phyloP scores from a whole-genome alignment of 352 stramenopile genomes.

The Plasmopara viticola region DNA sequence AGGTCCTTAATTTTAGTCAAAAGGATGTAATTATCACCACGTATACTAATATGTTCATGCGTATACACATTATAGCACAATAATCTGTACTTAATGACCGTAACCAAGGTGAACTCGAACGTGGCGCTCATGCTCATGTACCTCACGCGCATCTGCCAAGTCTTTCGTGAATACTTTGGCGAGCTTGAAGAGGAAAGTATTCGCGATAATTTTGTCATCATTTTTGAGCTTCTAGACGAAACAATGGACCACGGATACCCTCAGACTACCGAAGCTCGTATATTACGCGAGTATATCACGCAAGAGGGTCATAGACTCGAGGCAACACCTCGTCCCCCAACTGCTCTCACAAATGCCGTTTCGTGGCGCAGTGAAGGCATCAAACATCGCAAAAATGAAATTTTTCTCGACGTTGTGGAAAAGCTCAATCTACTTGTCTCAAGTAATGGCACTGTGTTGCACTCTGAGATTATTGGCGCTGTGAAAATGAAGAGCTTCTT shows the following conservation, averaged over 20 bases:
- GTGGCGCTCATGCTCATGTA: conserved; percentile 94
- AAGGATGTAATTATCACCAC: neutral
- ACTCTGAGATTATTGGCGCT: conserved; percentile 97
- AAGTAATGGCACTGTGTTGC: conserved; percentile 96
- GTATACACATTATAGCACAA: conserved; percentile 77
- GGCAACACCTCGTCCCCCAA: conserved; percentile 88
- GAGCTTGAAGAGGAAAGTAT: conserved; percentile 99
- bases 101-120: conserved; percentile 99
- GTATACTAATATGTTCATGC: conserved; percentile 15
- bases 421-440: conserved; percentile 96
- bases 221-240: conserved; percentile 99
- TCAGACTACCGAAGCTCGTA: conserved; percentile 89
- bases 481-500: conserved; percentile 99
- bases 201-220: conserved; percentile 99
- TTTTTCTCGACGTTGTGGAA: conserved; percentile 99
- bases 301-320: conserved; percentile 95
- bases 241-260: conserved; percentile 99
- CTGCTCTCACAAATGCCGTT: conserved; percentile 98
- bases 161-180: conserved; percentile 99
- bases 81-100: conserved; percentile 98
- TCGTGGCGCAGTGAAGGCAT: conserved; percentile 98
- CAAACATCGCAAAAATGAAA: conserved; percentile 99
- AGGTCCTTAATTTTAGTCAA: conserved; percentile 32
- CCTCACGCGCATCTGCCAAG: conserved; percentile 86
- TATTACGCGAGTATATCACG: conserved; percentile 94